Base-by-base conservation (phyloP, 140 eudicot species). In the Anethum foeniculum region DNA sequence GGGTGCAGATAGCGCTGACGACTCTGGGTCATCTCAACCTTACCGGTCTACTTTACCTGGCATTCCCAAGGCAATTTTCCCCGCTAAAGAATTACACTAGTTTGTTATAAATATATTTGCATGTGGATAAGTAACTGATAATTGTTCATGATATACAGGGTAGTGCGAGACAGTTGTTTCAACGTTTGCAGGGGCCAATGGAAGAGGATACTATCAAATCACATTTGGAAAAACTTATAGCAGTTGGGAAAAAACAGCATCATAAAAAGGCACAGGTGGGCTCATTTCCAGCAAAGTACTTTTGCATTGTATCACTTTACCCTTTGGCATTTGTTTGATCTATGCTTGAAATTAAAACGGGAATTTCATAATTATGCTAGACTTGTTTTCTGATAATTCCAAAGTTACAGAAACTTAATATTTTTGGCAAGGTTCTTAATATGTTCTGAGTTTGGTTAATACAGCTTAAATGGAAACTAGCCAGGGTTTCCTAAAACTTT, bases 1-100 rank as follows among this genome's bases (percentile, higher is more conserved):
- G 75, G 96, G 97, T 62, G 92, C 92, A 6, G 98, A 91, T 83
- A 93, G 99, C 83, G 97, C 93, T 68, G 99, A 96, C 52, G 97
- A 93, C 86, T 96, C 98, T 47, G 97, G 97, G 84, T 82, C 93
- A 76, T 90, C 94, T 84, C 97, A 94, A 71, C 91, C 96, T 81
- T 92, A 92, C 84, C 89, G 86, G 25, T 94, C 94, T 83, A 92
- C 96, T 41, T 86, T 94, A 86, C 94, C 96, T 54, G 98, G 97
- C 77, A 94, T 94, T 79, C 98, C 97, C 1, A 90, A 94, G 96
- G 98, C 85, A 85, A 76, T 80, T 25, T 82, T 75, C 10, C 21
- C 19, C n/a, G 14, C 4, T 32, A 14, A 58, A 44, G 1, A 36
- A 41, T 18, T 43, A 28, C 28, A 32, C 5, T 34, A 0, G n/a